A percentile compares a stretch with the other conserved stretches of the same genome.
Conservation (phyloP, 495 filamentous ascomycete genomes). For the Neurospora discreta region DNA sequence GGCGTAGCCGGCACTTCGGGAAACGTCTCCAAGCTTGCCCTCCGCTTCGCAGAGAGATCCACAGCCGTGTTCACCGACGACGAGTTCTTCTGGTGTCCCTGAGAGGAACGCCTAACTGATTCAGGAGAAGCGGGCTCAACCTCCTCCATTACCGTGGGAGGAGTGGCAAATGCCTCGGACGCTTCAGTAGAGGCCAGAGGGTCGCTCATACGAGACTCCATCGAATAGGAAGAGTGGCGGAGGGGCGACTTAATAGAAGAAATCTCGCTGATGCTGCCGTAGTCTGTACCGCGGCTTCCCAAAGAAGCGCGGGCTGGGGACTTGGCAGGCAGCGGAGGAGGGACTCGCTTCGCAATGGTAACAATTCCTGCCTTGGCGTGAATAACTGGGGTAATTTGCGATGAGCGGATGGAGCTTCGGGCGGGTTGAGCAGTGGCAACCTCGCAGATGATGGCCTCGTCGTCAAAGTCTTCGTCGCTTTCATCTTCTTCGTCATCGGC, state of each 20-base stretch:
- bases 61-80: slow-evolving; percentile 22
- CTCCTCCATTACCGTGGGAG: slow-evolving; percentile 2
- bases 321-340: slow-evolving; percentile 53
- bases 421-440: slow-evolving; percentile 36
- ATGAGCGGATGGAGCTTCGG: slow-evolving; percentile 40
- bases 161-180: slow-evolving; percentile 4
- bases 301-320: slow-evolving; percentile 42
- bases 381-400: slow-evolving; percentile 28
- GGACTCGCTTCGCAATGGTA: slow-evolving; percentile 58
- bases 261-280: slow-evolving; percentile 15
- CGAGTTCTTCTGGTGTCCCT: slow-evolving; percentile 19
- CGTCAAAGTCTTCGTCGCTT: slow-evolving; percentile 31
- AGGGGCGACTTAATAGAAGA: slow-evolving; percentile 21
- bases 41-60: background rate
- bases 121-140: background rate
- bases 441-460: slow-evolving; percentile 42
- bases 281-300: slow-evolving; percentile 24
- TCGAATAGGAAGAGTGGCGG: slow-evolving; percentile 19
- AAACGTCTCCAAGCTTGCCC: background rate
- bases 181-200: slow-evolving; percentile 1
- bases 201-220: slow-evolving; percentile 7
- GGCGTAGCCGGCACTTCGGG: slow-evolving; percentile 8
- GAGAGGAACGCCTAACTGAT: background rate
- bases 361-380: slow-evolving; percentile 51
- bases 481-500: slow-evolving; percentile 36